A percentile compares a stretch with the other conserved stretches of the same genome.
phyloP scores from a whole-genome alignment of 2,329 filamentous ascomycete species.

The Hypoxylon sp. region DNA sequence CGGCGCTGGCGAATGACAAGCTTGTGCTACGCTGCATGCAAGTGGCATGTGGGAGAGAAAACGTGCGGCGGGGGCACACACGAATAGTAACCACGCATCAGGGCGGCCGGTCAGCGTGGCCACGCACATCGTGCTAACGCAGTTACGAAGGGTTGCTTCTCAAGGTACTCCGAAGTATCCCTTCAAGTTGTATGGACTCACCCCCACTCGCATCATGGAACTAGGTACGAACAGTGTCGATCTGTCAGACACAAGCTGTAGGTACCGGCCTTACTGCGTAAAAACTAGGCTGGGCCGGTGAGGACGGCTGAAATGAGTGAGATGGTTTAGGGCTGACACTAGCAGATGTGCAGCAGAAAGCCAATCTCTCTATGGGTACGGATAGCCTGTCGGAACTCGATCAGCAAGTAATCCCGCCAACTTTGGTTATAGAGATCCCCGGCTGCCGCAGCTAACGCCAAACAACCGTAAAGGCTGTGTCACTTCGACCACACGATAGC shows the following conservation, averaged over 20 bases:
- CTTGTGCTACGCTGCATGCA: slow-evolving; percentile 35
- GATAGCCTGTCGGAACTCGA: slow-evolving; percentile 19
- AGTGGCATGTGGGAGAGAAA: slow-evolving; percentile 41
- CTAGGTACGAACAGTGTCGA: slow-evolving; percentile 39
- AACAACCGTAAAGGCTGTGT: slow-evolving; percentile 14
- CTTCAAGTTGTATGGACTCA: slow-evolving; percentile 2
- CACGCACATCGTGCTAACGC: slow-evolving; percentile 31
- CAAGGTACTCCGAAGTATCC: slow-evolving; percentile 27
- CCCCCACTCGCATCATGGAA: slow-evolving; percentile 36
- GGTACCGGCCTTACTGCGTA: slow-evolving; percentile 37
- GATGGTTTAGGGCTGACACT: slow-evolving; percentile 47
- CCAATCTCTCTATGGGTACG: slow-evolving; percentile 7
- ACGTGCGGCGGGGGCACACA: slow-evolving; percentile 40
- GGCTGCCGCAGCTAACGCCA: slow-evolving; percentile 15
- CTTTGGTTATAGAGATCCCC: slow-evolving; percentile 19
- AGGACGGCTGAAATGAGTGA: slow-evolving; percentile 38
- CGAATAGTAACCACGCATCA: slow-evolving; percentile 45
- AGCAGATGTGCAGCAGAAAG: slow-evolving; percentile 32
- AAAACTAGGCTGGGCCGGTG: slow-evolving; percentile 24
- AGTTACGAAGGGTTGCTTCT: slow-evolving; percentile 21
- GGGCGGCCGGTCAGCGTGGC: slow-evolving; percentile 38
- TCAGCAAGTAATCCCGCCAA: slow-evolving; percentile 11
- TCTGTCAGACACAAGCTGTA: slow-evolving; percentile 43
- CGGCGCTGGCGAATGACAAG: slow-evolving; percentile 41
- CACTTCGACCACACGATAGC: slow-evolving; percentile 19